Base-by-base conservation (phyloP, 1,284 basidiomycete genomes). In the Tilletia setariae region DNA sequence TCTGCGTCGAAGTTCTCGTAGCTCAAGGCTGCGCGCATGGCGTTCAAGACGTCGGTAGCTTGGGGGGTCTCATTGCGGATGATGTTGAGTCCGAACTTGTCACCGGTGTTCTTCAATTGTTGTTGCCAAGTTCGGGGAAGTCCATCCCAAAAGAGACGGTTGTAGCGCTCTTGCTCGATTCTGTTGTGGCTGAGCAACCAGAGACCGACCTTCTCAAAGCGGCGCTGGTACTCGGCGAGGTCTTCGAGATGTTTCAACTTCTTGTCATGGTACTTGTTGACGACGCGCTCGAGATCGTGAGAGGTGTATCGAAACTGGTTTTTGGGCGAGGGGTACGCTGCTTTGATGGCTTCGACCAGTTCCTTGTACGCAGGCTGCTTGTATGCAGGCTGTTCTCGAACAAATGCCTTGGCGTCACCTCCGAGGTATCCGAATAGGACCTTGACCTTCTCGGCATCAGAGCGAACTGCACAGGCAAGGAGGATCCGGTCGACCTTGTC, bases 111-210 rank as follows among this genome's bases (percentile, higher is more conserved):
- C 47, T 49, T 49, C n/a, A n/a, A 23, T 11, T 15, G 7, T 19
- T 19, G 13, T 49, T 49, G 47, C 8, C n/a, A 23, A 11, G n/a
- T 49, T 8, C 8, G 8, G 9, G 47, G 19, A 19, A 49, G 47
- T 11, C 47, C 47, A 19, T 49, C 47, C 47, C 43, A 49, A 49
- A 49, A 49, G 47, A n/a, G n/a, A n/a, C 47, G 47, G 19, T 49
- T 49, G 47, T 15, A 49, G n/a, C n/a, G 47, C 19, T 49, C 47
- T 8, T 1, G 13, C 9, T 49, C 47, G 47, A 49, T 11, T 23
- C 25, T 49, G 1, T 49, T 49, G 47, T 49, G n/a, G 47, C 8
- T 49, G 47, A 49, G 9, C 9, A 8, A 49, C 47, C 47, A 49
- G 47, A 11, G 47, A n/a, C 47, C 47, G 47, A 49, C n/a, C n/a